Percentiles rank a stretch among this genome's conserved stretches.
Evolutionary conservation across 2,329 filamentous ascomycete species (phyloP).

Genomic region (Penicillium janthinellum): DNA sequence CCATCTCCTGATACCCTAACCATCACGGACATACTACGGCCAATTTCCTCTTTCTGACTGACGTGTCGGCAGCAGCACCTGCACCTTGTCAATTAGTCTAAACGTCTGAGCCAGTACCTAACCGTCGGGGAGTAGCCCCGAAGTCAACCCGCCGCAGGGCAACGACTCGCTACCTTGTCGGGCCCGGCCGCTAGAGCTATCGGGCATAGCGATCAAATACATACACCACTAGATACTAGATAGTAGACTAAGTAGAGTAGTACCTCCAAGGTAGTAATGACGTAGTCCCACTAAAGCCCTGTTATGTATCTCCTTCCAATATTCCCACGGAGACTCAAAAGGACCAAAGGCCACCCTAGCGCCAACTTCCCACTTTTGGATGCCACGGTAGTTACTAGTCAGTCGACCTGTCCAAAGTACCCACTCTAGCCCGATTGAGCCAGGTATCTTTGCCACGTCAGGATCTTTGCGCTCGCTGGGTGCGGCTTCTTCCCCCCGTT

Average conservation of each 20-base stretch:
- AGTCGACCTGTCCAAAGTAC: conserved; percentile 2
- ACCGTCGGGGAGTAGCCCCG: too few species aligned
- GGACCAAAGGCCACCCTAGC: background rate
- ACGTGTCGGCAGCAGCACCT: background rate
- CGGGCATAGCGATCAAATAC: background rate
- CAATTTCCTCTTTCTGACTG: background rate
- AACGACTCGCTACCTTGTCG: too few species aligned
- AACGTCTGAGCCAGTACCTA: too few species aligned
- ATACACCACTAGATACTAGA: background rate
- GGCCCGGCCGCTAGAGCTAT: background rate
- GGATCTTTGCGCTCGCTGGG: background rate
- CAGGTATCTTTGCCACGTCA: conserved; percentile 3
- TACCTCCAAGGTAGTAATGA: background rate
- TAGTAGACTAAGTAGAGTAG: background rate
- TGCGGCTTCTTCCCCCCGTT: too few species aligned
- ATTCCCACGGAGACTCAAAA: background rate
- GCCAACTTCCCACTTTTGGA: too few species aligned
- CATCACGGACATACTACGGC: background rate
- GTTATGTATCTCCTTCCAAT: background rate
- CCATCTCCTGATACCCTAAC: background rate
- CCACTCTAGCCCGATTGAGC: background rate
- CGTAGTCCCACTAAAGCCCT: background rate
- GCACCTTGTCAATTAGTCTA: background rate
- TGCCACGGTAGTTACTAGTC: too few species aligned
- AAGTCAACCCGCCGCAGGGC: too few species aligned